phyloP scores from a whole-genome alignment of 371 early-diverging fungal species.

The Encephalitozoon cuniculi region DNA sequence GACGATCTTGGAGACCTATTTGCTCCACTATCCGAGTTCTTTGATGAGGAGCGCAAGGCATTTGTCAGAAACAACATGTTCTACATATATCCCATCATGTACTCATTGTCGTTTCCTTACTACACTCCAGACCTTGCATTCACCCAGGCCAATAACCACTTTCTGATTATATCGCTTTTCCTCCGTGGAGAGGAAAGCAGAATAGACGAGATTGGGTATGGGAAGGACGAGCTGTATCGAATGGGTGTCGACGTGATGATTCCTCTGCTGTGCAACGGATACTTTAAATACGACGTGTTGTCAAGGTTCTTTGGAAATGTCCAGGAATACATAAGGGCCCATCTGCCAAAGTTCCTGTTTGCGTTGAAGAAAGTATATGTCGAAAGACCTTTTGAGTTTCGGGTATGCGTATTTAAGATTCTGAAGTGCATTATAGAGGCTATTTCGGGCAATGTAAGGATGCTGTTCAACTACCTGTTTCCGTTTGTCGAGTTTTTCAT shows the following conservation, averaged over 20 bases:
- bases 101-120: not conserved
- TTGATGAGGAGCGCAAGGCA: not conserved
- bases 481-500: conserved; percentile 38
- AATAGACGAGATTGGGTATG: not conserved
- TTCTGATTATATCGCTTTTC: not conserved
- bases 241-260: conserved; percentile 28
- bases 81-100: conserved; percentile 11
- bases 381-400: not conserved
- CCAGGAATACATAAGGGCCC: not conserved
- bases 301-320: not conserved
- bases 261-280: conserved; percentile 16
- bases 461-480: conserved; percentile 27
- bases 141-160: not conserved
- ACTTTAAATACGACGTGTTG: not conserved
- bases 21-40: not conserved
- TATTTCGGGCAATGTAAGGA: not conserved
- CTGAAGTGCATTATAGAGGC: conserved; percentile 16
- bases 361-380: conserved; percentile 27
- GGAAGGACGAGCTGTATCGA: not conserved
- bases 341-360: conserved; percentile 28
- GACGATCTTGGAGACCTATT: not conserved
- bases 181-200: not conserved
- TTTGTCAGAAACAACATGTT: conserved; percentile 4
- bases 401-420: conserved; percentile 10
- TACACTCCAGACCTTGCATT: not conserved